phyloP scores from a whole-genome alignment of 169 alveolate genomes.

The Plasmodium vinckei region DNA sequence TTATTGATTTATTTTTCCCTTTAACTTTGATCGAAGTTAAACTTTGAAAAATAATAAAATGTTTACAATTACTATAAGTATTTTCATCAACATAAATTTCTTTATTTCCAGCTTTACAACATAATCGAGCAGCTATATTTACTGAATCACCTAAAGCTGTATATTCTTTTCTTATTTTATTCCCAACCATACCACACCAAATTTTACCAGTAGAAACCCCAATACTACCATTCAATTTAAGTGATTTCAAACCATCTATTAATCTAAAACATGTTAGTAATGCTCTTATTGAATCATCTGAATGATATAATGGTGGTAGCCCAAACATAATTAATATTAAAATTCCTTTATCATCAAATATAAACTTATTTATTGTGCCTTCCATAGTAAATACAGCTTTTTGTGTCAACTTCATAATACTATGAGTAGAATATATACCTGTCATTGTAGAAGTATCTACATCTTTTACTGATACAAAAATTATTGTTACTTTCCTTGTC shows the following conservation, averaged over 20 bases:
- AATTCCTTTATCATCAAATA: constrained; percentile 89
- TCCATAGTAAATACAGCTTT: constrained; percentile 81
- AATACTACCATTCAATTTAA: constrained; percentile 84
- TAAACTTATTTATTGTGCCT: constrained; percentile 87
- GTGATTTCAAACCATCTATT: constrained; percentile 79
- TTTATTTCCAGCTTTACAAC: constrained; percentile 74
- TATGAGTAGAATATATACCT: constrained; percentile 78
- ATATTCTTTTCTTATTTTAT: constrained; percentile 86
- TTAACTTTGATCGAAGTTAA: constrained; percentile 84
- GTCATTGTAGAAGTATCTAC: constrained; percentile 80
- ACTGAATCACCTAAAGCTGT: constrained; percentile 89
- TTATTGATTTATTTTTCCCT: constrained; percentile 84
- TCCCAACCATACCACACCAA: constrained; percentile 91
- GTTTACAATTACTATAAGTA: constrained; percentile 81
- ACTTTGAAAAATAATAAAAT: constrained; percentile 80
- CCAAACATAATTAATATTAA: constrained; percentile 86
- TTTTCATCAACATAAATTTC: constrained; percentile 82
- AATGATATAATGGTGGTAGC: constrained; percentile 89
- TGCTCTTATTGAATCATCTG: constrained; percentile 88
- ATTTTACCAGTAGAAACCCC: constrained; percentile 89
- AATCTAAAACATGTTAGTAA: constrained; percentile 84
- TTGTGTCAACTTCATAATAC: constrained; percentile 80
- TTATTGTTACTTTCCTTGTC: constrained; percentile 84
- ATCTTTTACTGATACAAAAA: constrained; percentile 85
- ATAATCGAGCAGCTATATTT: constrained; percentile 85